Evolutionary conservation across 345 rosid genomes (phyloP).

Genomic region (Eucalyptus guilfoylei): DNA sequence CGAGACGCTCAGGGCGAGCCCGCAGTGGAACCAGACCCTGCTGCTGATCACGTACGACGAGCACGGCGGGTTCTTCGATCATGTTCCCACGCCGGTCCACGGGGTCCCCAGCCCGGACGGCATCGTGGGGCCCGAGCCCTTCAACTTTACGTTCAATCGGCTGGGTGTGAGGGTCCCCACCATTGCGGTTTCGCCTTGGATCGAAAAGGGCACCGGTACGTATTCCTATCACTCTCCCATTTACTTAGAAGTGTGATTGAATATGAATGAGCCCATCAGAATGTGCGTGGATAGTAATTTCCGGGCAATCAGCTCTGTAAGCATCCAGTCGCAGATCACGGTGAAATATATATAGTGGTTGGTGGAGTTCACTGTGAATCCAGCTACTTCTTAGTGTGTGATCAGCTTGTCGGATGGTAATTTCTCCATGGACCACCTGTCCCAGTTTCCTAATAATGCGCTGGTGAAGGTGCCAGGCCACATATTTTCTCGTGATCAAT

Average conservation of each 20-base stretch:
- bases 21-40: conserved; percentile 81
- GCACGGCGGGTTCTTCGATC: conserved; percentile 91
- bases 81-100: conserved; percentile 70
- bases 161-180: conserved; percentile 86
- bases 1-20: conserved; percentile 79
- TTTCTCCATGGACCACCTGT: neutral
- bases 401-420: neutral
- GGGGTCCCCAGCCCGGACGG: conserved; percentile 89
- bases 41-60: conserved; percentile 83
- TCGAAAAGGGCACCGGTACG: conserved; percentile 65
- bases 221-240: too few species aligned
- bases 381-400: neutral
- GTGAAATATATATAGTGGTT: neutral
- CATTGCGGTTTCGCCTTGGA: conserved; percentile 77
- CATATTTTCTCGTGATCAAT: neutral
- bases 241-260: neutral
- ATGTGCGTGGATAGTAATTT: neutral
- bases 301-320: neutral
- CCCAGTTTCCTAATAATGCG: neutral
- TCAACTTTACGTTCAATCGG: conserved; percentile 52
- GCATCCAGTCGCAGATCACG: neutral
- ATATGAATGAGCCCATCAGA: neutral
- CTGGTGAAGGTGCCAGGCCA: neutral
- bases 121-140: conserved; percentile 76
- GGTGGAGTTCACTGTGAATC: neutral